phyloP scores from a whole-genome alignment of 768 basidiomycete genomes.

The Tricholoma terreum region DNA sequence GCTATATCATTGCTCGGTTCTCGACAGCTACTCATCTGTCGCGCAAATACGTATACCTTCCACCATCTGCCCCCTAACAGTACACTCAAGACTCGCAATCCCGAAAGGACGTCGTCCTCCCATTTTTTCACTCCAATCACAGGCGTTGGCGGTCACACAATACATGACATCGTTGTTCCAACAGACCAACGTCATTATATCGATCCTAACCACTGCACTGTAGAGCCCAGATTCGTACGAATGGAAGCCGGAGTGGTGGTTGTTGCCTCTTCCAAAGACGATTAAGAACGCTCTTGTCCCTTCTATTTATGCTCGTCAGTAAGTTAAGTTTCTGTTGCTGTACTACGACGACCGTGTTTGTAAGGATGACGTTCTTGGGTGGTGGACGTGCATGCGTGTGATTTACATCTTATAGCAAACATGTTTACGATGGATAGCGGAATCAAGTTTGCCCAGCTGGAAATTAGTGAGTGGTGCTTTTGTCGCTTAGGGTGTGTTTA shows the following conservation, averaged over 20 bases:
- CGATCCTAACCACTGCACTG: conserved; percentile 33
- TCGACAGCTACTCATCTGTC: conserved; percentile 13
- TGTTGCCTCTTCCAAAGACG: conserved; percentile 34
- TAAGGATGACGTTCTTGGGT: conserved; percentile 43
- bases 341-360: neutral
- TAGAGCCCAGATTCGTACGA: conserved; percentile 47
- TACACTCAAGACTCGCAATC: conserved; percentile 1
- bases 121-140: conserved; percentile 37
- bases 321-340: neutral
- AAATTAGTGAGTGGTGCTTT: conserved; percentile 37
- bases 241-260: conserved; percentile 53
- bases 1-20: neutral
- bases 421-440: conserved; percentile 28
- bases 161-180: conserved; percentile 36
- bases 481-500: neutral
- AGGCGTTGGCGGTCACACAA: conserved; percentile 32
- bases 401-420: conserved; percentile 9
- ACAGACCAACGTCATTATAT: conserved; percentile 35
- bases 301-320: conserved; percentile 44
- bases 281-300: conserved; percentile 38
- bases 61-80: neutral
- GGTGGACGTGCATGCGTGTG: conserved; percentile 47
- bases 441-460: conserved; percentile 53
- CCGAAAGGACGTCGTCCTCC: conserved; percentile 35
- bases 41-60: conserved; percentile 7